A percentile compares a stretch with the other conserved stretches of the same genome.
Evolutionary conservation across 768 basidiomycete genomes (phyloP).

Genomic region (Phlebiopsis gigantea): DNA sequence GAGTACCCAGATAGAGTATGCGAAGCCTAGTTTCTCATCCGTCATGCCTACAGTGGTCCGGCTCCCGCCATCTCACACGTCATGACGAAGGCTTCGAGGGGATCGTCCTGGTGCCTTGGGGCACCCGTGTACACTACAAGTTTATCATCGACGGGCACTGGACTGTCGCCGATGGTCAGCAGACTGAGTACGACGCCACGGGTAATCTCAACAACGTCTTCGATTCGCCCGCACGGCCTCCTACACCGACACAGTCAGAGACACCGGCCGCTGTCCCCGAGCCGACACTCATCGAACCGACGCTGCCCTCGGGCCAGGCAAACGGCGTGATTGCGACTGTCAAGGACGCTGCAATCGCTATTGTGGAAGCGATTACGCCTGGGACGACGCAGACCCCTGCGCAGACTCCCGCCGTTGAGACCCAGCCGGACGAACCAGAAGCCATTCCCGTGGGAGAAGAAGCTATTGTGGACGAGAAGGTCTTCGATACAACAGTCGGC

Average conservation of each 20-base stretch:
- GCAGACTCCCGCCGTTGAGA: slow-evolving; percentile 12
- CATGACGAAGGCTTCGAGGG: slow-evolving; percentile 52
- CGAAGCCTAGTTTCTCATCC: not conserved
- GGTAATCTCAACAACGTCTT: slow-evolving; percentile 74
- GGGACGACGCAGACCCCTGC: slow-evolving; percentile 13
- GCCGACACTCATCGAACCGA: not conserved
- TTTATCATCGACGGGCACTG: slow-evolving; percentile 75
- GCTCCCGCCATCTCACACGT: slow-evolving; percentile 49
- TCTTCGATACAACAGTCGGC: not conserved
- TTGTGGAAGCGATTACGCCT: slow-evolving; percentile 21
- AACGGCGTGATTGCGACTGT: slow-evolving; percentile 17
- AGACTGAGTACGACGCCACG: slow-evolving; percentile 53
- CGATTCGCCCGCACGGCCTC: slow-evolving; percentile 44
- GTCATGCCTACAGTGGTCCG: slow-evolving; percentile 46
- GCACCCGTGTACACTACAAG: slow-evolving; percentile 64
- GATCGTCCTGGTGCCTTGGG: slow-evolving; percentile 53
- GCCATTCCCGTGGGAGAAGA: not conserved
- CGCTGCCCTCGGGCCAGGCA: slow-evolving; percentile 1
- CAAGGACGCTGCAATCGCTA: slow-evolving; percentile 18
- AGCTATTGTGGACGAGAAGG: not conserved
- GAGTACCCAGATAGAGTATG: slow-evolving; percentile 13
- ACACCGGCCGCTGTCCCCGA: slow-evolving; percentile 11
- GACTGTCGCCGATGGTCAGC: slow-evolving; percentile 46
- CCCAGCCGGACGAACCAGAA: not conserved
- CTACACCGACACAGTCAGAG: slow-evolving; percentile 6